Evolutionary conservation across 352 stramenopile genomes (phyloP), one percentile per base, ranked within the genome.

Genomic region (Globisporangium mamillatum): DNA sequence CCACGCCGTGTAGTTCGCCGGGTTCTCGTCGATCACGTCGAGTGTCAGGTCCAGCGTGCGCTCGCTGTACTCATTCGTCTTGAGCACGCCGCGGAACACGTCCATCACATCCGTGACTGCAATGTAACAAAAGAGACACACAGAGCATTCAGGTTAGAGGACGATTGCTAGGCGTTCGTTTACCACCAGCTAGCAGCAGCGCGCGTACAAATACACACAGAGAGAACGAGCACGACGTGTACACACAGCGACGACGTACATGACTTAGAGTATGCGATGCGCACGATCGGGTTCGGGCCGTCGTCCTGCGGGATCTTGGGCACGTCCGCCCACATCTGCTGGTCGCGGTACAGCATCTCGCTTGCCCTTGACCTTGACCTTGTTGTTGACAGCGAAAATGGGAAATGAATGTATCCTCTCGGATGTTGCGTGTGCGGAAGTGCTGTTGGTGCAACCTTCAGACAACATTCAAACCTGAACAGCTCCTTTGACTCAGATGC

Each of bases 1-100:
- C 97, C 97, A 99, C 50, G 97, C 96, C n/a, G 97, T 99, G 80
- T 99, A 99, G 85, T 99, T 99, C 32, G 97, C 97, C 3, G 97
- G 84, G 78, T 99, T 99, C 41, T 87, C 85, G 70, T 98, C 80
- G 44, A 99, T 91, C 71, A 98, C 96, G 53, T 93, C 76, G 14
- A 88, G 80, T 7, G 97, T 98, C 20, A 99, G 79, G 59, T 83
- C 69, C 61, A 99, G 84, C 29, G 94, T 92, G 65, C 97, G 90
- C 69, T 95, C 78, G 66, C 82, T 96, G 65, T 85, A 86, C 85
- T 99, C 97, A 62, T 98, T 94, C 7, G 78, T 69, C 67, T 84
- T 82, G 64, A 98, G 84, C 9, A 99, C 81, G 44, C 96, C 97
- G 25, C 97, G 89, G 75, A 99, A 97, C 68, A 97, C 98, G 78